Base-by-base conservation (phyloP, 352 stramenopile genomes). In the Phytophthora hybrid region DNA sequence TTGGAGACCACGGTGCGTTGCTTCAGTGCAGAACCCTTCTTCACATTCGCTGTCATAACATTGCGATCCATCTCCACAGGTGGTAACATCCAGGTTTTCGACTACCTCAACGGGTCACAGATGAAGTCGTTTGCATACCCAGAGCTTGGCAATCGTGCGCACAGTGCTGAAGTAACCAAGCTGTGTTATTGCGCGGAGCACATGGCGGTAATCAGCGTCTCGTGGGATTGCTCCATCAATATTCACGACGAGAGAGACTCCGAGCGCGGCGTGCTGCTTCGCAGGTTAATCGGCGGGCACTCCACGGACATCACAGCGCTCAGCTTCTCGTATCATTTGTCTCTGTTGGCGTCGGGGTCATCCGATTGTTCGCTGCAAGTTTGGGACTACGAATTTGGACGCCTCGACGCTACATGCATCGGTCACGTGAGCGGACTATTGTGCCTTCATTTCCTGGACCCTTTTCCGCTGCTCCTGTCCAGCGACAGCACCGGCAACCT, bases 341-440 rank as follows among this genome's bases (percentile, higher is more conserved):
- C 87, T n/a, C 68, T 97, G 8, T 77, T 97, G 57, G 90, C 88
- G 0, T 93, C 88, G 0, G 90, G 89, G 5, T 88, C 87, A 13
- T 88, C 85, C 2, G 88, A 96, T 56, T 80, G 76, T 56, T 81
- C 79, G 37, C 81, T 97, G 11, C 86, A 93, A 66, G 66, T 96
- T 32, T 97, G 91, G 91, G 85, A 94, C 66, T 97, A 95, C 77
- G 91, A 97, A 69, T 97, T 97, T 63, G 90, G 89, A 21, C 87
- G 91, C 14, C 80, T 93, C 3, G 82, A 93, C 51, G 74, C 78
- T n/a, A 91, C 83, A 56, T 93, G 88, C 69, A 83, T 93, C 29
- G 83, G 87, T 7, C 86, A 96, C 63, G 84, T 91, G 60, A 92
- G 80, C 62, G 84, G 87, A 16, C 74, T 96, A 26, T 67, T 91